Evolutionary conservation across 176 grass and related monocot species (phyloP), one percentile per base, ranked within the genome.

Genomic region (Elaeis guineensis): DNA sequence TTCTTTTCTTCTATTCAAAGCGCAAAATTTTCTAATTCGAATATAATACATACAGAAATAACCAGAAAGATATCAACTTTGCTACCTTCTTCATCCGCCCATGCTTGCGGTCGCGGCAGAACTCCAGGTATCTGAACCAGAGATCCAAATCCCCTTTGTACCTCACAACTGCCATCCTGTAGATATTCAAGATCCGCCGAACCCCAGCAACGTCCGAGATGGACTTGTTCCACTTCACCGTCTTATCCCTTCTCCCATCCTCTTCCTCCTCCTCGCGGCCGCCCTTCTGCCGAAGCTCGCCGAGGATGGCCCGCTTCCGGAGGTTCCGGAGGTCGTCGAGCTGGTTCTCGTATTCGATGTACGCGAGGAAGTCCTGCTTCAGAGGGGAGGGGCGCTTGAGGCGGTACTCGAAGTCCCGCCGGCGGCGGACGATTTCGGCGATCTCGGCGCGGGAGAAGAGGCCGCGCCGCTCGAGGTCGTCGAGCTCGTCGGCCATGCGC

Each of bases 101-200:
- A 64, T 97, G 74, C 5, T 69, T 64, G 54, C 76, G 83, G 52
- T 70, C 73, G 50, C 90, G 71, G 56, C 86, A 95, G 53, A 90
- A 95, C 64, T 95, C 80, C n/a, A 95, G 75, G 64, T 95, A 90
- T 7, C 69, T 72, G 63, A 95, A 90, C 90, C 90, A 95, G 53
- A 95, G 69, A 61, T 83, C 86, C 54, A 95, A 79, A 82, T 95
- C 92, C 12, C 80, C 92, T 69, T 91, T 97, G 56, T 82, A 90
- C 75, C 92, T 87, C 58, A 80, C 49, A 32, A 75, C 82, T 49
- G 76, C 87, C 66, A 74, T 66, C 65, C 73, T 58, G 23, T 87
- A 97, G 49, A 97, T 69, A 59, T 75, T 70, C 51, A 97, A 70
- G 20, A 92, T 76, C 72, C 87, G 80, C 65, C 66, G 66, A 48